Evolutionary conservation across 805 yeast genomes (phyloP), one percentile per base, ranked within the genome.

Genomic region (Saturnispora sekii): DNA sequence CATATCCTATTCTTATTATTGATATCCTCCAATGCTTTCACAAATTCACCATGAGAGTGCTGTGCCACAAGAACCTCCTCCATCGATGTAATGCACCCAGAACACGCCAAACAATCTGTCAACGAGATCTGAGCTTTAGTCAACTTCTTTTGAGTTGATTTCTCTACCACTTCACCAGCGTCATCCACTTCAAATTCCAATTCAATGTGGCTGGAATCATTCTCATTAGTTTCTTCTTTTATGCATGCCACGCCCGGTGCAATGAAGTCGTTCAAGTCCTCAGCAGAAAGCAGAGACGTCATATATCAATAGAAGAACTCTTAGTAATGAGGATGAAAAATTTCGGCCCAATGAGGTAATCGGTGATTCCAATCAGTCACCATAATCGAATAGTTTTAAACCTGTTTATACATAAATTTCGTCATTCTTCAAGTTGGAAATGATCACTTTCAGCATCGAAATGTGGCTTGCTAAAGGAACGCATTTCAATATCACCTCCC

Each of bases 11-110:
- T 53, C 16, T 60, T 48, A 42, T 49, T 49, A 18, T 49, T 47
- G 43, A 49, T 50, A 29, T 50, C 53, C 28, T 67, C 64, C 51
- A 85, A 57, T 21, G 79, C 82, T 39, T 74, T 73, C 18, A 88
- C 52, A 39, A 93, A 71, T 53, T 89, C 89, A 17, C 75, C 76
- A 54, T 89, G 94, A 33, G 95, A 84, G 60, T 93, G 98, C 52
- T 86, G 81, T 2, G 95, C 86, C 35, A 93, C 83, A 38, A 93
- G 66, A 6, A 93, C 87, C 50, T 90, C 96, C 59, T 93, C 98
- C n/a, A 96, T 94, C 4, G 96, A 84, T 0, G 98, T 93, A 44
- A 93, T 87, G 62, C 98, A 93, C 0, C 98, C 98, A 8, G 94
- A 79, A 59, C 98, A 93, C 0, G 98, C 98, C 44, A 93, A 68